These are phyloP conservation scores for Alternaria burnsii DNA, from an alignment of 2,329 filamentous ascomycete genomes.

Conservation along the genomic window DNA sequence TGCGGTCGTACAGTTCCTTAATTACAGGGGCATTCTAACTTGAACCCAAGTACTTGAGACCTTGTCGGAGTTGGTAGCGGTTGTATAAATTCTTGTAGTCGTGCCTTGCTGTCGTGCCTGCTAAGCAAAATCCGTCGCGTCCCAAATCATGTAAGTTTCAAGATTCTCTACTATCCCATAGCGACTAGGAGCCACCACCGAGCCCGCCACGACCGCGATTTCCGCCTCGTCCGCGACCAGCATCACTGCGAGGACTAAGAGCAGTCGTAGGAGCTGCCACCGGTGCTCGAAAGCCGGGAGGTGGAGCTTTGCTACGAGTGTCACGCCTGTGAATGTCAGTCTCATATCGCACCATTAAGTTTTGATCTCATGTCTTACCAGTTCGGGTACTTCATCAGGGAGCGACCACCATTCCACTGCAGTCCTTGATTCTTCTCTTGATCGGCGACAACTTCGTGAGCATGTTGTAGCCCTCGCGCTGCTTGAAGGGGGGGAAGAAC, in stretches of 20 bases:
- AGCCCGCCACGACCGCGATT: not conserved
- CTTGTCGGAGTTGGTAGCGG: too few species aligned
- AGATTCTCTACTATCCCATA: not conserved
- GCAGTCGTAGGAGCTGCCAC: too few species aligned
- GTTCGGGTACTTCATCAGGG: conserved; percentile 13
- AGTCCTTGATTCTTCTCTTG: not conserved
- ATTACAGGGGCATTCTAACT: too few species aligned
- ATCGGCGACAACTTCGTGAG: not conserved
- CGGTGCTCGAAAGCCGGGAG: not conserved
- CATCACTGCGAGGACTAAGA: not conserved
- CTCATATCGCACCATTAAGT: not conserved
- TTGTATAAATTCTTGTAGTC: too few species aligned
- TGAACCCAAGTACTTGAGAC: too few species aligned
- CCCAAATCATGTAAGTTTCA: not conserved
- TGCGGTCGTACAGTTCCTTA: too few species aligned
- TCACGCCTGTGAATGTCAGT: not conserved
- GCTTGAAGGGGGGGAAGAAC: conserved; percentile 15
- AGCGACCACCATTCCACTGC: not conserved
- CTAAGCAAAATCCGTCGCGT: not conserved
- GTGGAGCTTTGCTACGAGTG: not conserved
- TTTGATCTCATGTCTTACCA: conserved; percentile 1
- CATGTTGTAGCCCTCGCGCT: conserved; percentile 2
- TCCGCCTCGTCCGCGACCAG: not conserved
- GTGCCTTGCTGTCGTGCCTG: not conserved
- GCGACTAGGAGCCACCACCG: not conserved